phyloP scores from a whole-genome alignment of 2,329 filamentous ascomycete species.

The Truncatella angustata region DNA sequence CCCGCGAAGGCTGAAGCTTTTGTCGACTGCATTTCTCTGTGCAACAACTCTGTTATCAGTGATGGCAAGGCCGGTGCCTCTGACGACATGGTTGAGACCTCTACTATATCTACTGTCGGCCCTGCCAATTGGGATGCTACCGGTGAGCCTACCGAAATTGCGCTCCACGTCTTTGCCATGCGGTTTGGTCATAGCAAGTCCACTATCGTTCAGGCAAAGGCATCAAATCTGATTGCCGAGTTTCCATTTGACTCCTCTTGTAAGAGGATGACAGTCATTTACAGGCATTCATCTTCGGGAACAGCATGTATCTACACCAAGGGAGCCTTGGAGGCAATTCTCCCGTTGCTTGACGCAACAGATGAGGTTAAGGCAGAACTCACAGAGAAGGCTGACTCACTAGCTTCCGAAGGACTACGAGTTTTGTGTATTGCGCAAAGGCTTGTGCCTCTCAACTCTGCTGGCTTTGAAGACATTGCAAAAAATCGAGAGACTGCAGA shows the following conservation, averaged over 20 bases:
- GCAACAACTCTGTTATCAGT: slow-evolving; percentile 56
- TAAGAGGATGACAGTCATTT: slow-evolving; percentile 75
- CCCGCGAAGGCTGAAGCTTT: slow-evolving; percentile 42
- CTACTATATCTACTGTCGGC: slow-evolving; percentile 44
- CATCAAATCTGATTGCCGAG: slow-evolving; percentile 55
- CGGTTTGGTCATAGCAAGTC: slow-evolving; percentile 57
- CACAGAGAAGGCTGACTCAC: slow-evolving; percentile 47
- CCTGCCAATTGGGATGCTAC: slow-evolving; percentile 54
- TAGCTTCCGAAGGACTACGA: slow-evolving; percentile 64
- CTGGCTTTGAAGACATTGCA: too few species aligned
- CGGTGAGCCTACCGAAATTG: slow-evolving; percentile 71
- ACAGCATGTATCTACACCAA: slow-evolving; percentile 51
- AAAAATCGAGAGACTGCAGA: slow-evolving; percentile 55
- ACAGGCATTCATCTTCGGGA: slow-evolving; percentile 36
- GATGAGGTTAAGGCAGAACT: slow-evolving; percentile 46
- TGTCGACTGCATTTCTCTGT: slow-evolving; percentile 56
- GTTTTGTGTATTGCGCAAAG: slow-evolving; percentile 65
- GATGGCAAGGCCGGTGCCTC: slow-evolving; percentile 34
- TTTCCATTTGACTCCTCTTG: slow-evolving; percentile 72
- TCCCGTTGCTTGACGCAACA: slow-evolving; percentile 48
- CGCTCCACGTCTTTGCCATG: slow-evolving; percentile 70
- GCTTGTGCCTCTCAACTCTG: slow-evolving; percentile 33
- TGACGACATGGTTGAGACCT: slow-evolving; percentile 45
- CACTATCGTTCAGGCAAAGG: slow-evolving; percentile 33
- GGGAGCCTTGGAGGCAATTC: slow-evolving; percentile 56